A percentile compares a stretch with the other conserved stretches of the same genome.
phyloP scores from a whole-genome alignment of 1,139 yeast species.

The Lodderomyces parapsilosis region DNA sequence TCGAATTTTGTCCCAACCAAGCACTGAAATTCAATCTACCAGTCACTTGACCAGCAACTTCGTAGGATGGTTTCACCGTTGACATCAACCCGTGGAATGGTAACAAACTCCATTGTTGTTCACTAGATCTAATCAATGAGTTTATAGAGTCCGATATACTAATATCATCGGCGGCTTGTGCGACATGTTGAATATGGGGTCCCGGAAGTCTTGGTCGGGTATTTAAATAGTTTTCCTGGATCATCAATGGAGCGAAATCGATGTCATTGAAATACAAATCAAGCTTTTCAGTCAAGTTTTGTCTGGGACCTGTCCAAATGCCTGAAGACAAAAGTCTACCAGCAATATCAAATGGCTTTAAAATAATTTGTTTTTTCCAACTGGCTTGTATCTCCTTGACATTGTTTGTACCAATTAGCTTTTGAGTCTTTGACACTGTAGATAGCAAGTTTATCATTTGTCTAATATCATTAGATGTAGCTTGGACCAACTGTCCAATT shows the following conservation, averaged over 20 bases:
- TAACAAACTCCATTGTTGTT: slow-evolving; percentile 93
- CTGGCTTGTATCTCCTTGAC: slow-evolving; percentile 54
- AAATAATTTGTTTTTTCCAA: slow-evolving; percentile 88
- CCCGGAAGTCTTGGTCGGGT: slow-evolving; percentile 57
- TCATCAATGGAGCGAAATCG: slow-evolving; percentile 92
- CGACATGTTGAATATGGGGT: slow-evolving; percentile 58
- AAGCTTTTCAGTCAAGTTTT: slow-evolving; percentile 76
- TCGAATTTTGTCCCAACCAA: slow-evolving; percentile 92
- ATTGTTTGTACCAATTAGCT: slow-evolving; percentile 52
- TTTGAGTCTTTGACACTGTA: slow-evolving; percentile 74
- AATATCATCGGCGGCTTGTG: slow-evolving; percentile 82
- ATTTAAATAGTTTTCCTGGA: slow-evolving; percentile 85
- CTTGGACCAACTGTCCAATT: slow-evolving; percentile 79
- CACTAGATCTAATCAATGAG: slow-evolving; percentile 78
- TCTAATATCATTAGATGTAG: slow-evolving; percentile 89
- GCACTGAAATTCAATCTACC: slow-evolving; percentile 78
- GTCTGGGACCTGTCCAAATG: slow-evolving; percentile 22
- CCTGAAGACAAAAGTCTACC: slow-evolving; percentile 54
- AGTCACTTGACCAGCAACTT: slow-evolving; percentile 68
- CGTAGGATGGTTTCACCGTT: slow-evolving; percentile 76
- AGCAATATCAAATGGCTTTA: slow-evolving; percentile 90
- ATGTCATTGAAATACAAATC: slow-evolving; percentile 92
- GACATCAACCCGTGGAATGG: slow-evolving; percentile 93
- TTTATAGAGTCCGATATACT: slow-evolving; percentile 82
- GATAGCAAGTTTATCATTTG: slow-evolving; percentile 90